Base-by-base conservation (phyloP, 257 asterid genomes). In the Vinca minor region DNA sequence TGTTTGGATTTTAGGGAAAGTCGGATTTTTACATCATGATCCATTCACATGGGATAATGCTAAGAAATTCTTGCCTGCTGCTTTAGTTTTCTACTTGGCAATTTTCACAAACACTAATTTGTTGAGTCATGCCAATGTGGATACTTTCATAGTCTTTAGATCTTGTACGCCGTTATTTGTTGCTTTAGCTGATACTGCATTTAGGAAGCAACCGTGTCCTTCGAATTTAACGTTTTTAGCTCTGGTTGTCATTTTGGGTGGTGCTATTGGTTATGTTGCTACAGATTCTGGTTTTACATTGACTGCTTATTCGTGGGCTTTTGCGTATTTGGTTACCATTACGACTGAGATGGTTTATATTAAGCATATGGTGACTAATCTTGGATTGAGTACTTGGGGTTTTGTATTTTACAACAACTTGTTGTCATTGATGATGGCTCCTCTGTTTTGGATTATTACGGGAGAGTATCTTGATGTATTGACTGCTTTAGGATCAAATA, bases 341-440 rank as follows among this genome's bases (percentile, higher is more conserved):
- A 93, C 98, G 1, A 89, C 97, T 0, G 97, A 93, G 80, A 93
- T 93, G 98, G 98, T 93, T 39, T 93, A 93, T 73, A 89, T 93
- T 61, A 93, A 93, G 80, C 98, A 89, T 69, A 92, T 92, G 96
- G 98, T 93, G 57, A 93, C 96, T 8, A 93, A 85, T 80, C 86
- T 93, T 6, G 98, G 96, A 23, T 73, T 93, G 82, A 89, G 81
- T 72, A 93, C 97, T 12, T 89, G 98, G 97, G 98, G 98, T 11
- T 93, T 89, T 32, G 98, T 89, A 70, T 71, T 82, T 4, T 93
- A 93, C 76, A 93, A 89, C 71, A 89, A 93, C 65, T 76, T 85
- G 44, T 69, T 93, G 82, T 93, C 98, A 0, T 55, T 93, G 79
- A 87, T 89, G 97, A 85, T 89, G 86, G 96, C 96, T 7, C 98